Conservation (phyloP, 2,329 filamentous ascomycete species). For the Seiridium unicorne region DNA sequence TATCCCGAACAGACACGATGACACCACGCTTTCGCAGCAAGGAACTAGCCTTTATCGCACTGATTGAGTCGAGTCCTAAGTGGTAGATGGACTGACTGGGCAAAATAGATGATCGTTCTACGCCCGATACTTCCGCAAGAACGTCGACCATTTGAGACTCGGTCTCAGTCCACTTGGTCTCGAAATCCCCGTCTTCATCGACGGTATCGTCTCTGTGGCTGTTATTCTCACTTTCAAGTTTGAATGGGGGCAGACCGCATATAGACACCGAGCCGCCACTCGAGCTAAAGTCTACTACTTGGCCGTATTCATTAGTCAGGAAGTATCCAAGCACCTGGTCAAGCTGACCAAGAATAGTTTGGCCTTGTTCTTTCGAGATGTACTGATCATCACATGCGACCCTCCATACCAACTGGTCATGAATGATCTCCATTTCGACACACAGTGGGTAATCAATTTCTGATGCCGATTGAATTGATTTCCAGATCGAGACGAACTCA, state of each 20-base stretch:
- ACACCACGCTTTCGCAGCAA: slow-evolving; percentile 65
- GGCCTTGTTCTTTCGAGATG: slow-evolving; percentile 42
- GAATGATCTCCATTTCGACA: slow-evolving; percentile 70
- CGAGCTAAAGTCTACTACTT: slow-evolving; percentile 41
- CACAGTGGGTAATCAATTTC: slow-evolving; percentile 80
- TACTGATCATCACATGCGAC: slow-evolving; percentile 64
- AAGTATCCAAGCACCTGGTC: slow-evolving; percentile 60
- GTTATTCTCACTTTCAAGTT: not conserved
- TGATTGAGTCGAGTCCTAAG: slow-evolving; percentile 88
- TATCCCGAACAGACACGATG: slow-evolving; percentile 64
- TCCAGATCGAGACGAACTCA: slow-evolving; percentile 43
- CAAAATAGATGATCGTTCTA: slow-evolving; percentile 56
- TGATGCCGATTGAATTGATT: slow-evolving; percentile 61
- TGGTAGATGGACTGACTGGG: slow-evolving; percentile 71
- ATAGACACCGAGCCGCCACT: slow-evolving; percentile 50
- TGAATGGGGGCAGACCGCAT: slow-evolving; percentile 58
- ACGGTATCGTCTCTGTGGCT: not conserved
- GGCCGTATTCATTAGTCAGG: slow-evolving; percentile 42
- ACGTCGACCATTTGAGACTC: slow-evolving; percentile 41
- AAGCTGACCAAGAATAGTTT: slow-evolving; percentile 55
- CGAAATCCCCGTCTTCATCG: not conserved
- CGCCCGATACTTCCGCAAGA: slow-evolving; percentile 58
- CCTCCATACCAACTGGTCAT: slow-evolving; percentile 63
- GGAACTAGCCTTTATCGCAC: slow-evolving; percentile 77
- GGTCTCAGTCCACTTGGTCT: not conserved